These are phyloP conservation scores for Plasmodium cynomolgi DNA, from an alignment of 169 alveolate genomes.

Conservation along the genomic window DNA sequence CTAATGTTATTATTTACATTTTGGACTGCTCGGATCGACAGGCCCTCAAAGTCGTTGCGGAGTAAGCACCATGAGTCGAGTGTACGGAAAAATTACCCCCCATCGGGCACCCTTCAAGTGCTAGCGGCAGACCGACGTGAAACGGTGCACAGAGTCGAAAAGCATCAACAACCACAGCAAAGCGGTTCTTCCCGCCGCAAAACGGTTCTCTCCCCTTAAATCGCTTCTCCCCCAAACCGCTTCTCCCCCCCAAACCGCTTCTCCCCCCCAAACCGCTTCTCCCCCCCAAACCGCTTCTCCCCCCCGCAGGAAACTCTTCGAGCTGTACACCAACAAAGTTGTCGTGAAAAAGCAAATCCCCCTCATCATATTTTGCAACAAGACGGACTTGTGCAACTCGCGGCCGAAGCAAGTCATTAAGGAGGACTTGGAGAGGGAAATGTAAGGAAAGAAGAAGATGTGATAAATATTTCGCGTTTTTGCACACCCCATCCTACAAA, in stretches of 20 bases:
- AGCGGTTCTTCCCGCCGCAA: neutral
- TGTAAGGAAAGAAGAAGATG: conserved; percentile 5
- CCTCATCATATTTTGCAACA: conserved; percentile 39
- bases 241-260: no score
- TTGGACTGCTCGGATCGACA: conserved; percentile 63
- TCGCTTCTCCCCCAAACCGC: no score
- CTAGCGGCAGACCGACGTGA: neutral
- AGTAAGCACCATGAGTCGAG: conserved; percentile 7
- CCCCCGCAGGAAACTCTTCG: conserved; percentile 27
- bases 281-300: no score
- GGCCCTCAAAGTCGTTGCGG: conserved; percentile 56
- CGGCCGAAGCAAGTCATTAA: conserved; percentile 68
- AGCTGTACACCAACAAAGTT: conserved; percentile 37
- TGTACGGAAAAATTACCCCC: neutral
- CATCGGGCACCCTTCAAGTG: neutral
- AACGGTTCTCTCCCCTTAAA: neutral
- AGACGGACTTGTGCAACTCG: conserved; percentile 61
- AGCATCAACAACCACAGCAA: no score
- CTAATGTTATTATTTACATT: conserved; percentile 35
- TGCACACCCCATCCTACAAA: neutral
- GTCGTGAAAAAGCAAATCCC: conserved; percentile 57
- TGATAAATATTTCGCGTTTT: neutral
- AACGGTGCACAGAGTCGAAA: neutral
- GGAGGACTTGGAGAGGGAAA: conserved; percentile 69
- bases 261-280: no score